phyloP scores from a whole-genome alignment of 2,329 filamentous ascomycete genomes.

The Dactylellina cionopaga region DNA sequence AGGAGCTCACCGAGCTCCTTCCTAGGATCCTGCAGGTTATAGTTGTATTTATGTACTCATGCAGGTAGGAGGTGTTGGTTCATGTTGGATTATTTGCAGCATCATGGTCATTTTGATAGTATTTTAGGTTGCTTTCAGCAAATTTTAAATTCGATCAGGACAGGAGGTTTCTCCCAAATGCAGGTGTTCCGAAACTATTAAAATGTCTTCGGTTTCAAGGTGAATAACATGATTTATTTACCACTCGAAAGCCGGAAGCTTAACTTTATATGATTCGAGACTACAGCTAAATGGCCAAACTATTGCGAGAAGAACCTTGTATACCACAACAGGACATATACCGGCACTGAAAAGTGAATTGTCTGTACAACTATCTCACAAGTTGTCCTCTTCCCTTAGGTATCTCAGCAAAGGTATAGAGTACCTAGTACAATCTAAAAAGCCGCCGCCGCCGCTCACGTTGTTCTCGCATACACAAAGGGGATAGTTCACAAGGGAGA shows the following conservation, averaged over 20 bases:
- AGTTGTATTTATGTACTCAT: no score
- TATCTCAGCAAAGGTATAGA: background rate
- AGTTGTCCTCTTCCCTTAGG: conserved; percentile 25
- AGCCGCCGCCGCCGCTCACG: background rate
- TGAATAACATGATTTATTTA: conserved; percentile 1
- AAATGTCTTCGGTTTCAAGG: background rate
- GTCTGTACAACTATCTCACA: conserved; percentile 26
- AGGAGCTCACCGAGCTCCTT: no score
- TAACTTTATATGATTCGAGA: conserved; percentile 26
- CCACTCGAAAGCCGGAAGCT: background rate
- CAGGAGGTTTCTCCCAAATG: background rate
- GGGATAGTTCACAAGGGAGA: background rate
- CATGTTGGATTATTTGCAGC: conserved; percentile 40
- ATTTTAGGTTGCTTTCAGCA: background rate
- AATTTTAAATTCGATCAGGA: background rate
- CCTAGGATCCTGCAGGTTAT: no score
- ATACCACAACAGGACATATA: conserved; percentile 13
- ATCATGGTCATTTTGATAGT: conserved; percentile 1
- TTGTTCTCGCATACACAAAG: background rate
- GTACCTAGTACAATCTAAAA: background rate
- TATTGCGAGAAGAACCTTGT: conserved; percentile 47
- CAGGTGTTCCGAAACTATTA: background rate
- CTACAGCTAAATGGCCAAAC: background rate
- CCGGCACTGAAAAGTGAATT: background rate
- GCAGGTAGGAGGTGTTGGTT: conserved; percentile 31